Conservation (phyloP, 2,329 filamentous ascomycete species). For the Epichloe sylvatica region DNA sequence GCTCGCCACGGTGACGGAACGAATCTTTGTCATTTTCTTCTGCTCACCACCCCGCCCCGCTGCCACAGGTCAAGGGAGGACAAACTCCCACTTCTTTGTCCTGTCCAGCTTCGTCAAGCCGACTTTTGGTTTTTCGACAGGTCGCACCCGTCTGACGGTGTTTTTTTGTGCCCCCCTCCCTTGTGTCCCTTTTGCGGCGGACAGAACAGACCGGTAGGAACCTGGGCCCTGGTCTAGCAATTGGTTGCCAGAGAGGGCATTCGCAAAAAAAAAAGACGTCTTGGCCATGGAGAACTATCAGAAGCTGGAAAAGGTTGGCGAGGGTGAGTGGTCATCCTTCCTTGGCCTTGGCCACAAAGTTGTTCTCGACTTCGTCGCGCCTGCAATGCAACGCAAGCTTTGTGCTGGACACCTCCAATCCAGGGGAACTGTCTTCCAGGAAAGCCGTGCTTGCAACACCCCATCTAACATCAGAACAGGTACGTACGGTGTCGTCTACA, state of each 20-base stretch:
- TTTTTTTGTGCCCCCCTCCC: neutral
- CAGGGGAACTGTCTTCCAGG: neutral
- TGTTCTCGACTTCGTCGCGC: neutral
- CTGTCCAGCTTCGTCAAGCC: neutral
- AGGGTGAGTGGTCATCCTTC: constrained; percentile 45
- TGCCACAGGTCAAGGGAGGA: constrained; percentile 1
- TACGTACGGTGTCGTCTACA: constrained; percentile 92
- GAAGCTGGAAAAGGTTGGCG: constrained; percentile 91
- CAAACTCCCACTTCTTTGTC: neutral
- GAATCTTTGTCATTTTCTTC: neutral
- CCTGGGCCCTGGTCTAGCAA: neutral
- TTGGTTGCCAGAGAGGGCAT: neutral
- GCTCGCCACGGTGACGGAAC: constrained; percentile 1
- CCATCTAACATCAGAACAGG: constrained; percentile 35
- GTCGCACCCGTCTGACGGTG: neutral
- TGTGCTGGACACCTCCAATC: neutral
- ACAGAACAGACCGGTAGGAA: neutral
- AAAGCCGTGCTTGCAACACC: neutral
- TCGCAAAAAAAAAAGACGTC: neutral
- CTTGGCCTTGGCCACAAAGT: no score
- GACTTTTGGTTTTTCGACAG: neutral
- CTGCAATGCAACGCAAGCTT: neutral
- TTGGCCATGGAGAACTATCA: constrained; percentile 87
- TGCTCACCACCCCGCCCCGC: constrained; percentile 1
- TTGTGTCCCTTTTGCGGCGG: neutral